Conservation (phyloP, 306 rosid species). For the Bauhinia variegata region DNA sequence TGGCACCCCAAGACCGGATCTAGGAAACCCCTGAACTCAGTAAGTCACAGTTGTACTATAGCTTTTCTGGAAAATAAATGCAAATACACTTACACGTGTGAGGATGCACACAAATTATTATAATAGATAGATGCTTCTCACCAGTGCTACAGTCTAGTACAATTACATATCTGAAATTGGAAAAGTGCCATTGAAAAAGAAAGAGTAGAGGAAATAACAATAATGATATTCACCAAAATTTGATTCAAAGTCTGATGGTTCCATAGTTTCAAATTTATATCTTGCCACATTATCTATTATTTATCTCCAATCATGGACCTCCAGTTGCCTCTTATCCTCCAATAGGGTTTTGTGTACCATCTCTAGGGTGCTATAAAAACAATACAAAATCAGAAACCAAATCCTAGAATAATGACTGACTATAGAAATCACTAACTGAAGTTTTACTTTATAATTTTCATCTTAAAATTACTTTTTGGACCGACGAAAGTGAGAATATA, state of each 20-base stretch:
- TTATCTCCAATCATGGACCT: conserved; percentile 1
- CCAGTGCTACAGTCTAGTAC: background rate
- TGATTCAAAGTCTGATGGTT: conserved; percentile 1
- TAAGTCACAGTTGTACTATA: background rate
- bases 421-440: conserved; percentile 21
- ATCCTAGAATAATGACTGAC: conserved; percentile 20
- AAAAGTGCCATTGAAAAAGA: conserved; percentile 7
- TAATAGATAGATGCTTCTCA: background rate
- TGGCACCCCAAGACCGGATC: background rate
- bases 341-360: background rate
- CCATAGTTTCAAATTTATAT: conserved; percentile 8
- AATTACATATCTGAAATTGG: background rate
- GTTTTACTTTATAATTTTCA: conserved; percentile 1
- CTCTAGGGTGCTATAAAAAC: conserved; percentile 5
- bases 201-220: background rate
- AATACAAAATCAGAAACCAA: conserved; percentile 7
- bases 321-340: conserved; percentile 6
- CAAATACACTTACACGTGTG: conserved; percentile 1
- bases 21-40: conserved; percentile 1
- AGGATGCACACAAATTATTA: conserved; percentile 11
- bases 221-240: background rate
- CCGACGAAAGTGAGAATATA: background rate
- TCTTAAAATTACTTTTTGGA: conserved; percentile 19
- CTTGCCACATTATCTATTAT: conserved; percentile 10
- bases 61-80: conserved; percentile 19